Evolutionary conservation across 2,329 filamentous ascomycete genomes (phyloP), one percentile per base, ranked within the genome.

Genomic region (Ophiostoma tasmaniense): DNA sequence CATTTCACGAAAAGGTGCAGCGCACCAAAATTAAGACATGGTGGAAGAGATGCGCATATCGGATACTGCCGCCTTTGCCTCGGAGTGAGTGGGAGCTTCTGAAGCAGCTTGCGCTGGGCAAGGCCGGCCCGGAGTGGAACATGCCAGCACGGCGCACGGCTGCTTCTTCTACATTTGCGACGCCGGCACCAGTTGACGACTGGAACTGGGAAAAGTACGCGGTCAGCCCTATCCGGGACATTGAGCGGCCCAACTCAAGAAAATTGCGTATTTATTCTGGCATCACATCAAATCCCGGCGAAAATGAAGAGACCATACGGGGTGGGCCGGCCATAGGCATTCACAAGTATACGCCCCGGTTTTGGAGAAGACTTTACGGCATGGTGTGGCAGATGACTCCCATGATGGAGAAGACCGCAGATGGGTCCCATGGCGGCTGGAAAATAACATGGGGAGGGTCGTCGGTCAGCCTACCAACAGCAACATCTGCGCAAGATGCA

Each of bases 41-140:
- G 77, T 89, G 84, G 83, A 80, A 76, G 50, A 69, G 69, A 3
- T 74, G 79, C 20, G 76, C 82, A 0, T 75, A 80, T 14, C 84
- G 81, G 70, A 71, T 87, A 7, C 77, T 85, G 73, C 84, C 85
- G n/a, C 87, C 87, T 0, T 70, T 89, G 20, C 80, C 80, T 7
- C 77, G 75, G 35, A 77, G 78, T 22, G 85, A 89, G 73, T 89
- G 85, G 85, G 79, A 87, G 17, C 74, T 81, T 17, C 76, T 89
- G n/a, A 76, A 76, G n/a, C 76, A 76, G 30, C 73, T 89, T 45
- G 80, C 80, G 2, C 71, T 73, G 8, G 85, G 82, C 1, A 76
- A 76, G 33, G 79, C 80, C 11, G 73, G 65, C 66, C 71, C 25
- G 70, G 76, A 80, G 39, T 82, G 80, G 77, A 73, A 69, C 22